Evolutionary conservation across 2,329 filamentous ascomycete genomes (phyloP), one percentile per base, ranked within the genome.

Genomic region (Trichoderma lentiforme): DNA sequence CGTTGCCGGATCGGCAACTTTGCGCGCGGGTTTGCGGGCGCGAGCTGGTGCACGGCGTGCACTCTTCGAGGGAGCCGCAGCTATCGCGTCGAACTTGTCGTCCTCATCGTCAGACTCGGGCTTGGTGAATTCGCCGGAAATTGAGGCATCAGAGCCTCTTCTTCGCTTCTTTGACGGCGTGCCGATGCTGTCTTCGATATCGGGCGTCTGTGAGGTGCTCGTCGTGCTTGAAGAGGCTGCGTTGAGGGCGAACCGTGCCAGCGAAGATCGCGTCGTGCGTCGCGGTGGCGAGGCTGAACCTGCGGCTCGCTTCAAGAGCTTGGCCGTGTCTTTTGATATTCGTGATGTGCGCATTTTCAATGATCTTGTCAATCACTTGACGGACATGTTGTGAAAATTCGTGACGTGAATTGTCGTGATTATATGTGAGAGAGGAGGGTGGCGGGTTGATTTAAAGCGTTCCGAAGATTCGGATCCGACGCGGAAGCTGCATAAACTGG

Each of bases 161-260:
- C 73, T 78, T 65, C 74, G 80, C 71, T 81, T 81, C 53, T 76
- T 79, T 53, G 69, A 76, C 66, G 75, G 79, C 18, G 80, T 78
- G 1, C 80, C 70, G 76, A 85, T 70, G 77, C 76, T 75, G 84
- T 91, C 89, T 81, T 91, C 89, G 71, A 91, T 90, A 75, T 91
- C 88, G 70, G 74, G 73, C 0, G 72, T 74, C 34, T 43, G 47
- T 8, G 60, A 60, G 66, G 73, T 32, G 14, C 14, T 28, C 28
- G 53, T 71, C 47, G 36, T 72, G 62, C 74, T 77, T 11, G 78
- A 75, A 58, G 77, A 71, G 1, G 76, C 73, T 7, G 79, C 73
- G 26, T 76, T 70, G 76, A 84, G 80, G 8, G 84, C 79, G 77
- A 87, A 87, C 66, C 86, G 82, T 26, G 86, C 82, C 70, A 73